Base-by-base conservation (phyloP, 495 filamentous ascomycete species). In the Daldinia caldariorum region DNA sequence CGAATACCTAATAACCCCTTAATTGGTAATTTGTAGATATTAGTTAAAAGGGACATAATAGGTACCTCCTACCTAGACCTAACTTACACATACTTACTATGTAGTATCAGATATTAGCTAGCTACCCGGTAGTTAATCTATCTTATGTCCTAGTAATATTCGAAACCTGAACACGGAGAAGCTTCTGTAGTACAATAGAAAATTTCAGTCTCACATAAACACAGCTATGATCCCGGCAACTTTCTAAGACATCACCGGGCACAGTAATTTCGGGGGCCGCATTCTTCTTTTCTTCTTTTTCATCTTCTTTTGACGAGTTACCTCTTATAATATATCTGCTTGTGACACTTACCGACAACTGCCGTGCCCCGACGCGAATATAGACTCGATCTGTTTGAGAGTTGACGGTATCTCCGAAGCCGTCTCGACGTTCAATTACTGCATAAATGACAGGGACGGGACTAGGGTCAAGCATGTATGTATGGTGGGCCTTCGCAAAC, bases 401-500 rank as follows among this genome's bases (percentile, higher is more conserved):
- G 18, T 22, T 20, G 43, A 22, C 8, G 18, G 43, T 47, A 47
- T 47, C 43, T 18, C 69, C 39, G 69, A 38, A 61, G 26, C 63
- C 51, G 58, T 60, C 18, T 34, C 31, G 54, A 59, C 51, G 18
- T 18, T 55, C 63, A 58, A 37, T 59, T 58, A 32, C 5, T 13
- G 29, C 26, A 56, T 35, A 32, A 56, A 49, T 50, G 16, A 16
- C 26, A 20, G 26, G 16, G 53, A 26, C 26, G 26, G 26, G 26
- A 26, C 26, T 26, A 26, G 31, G 55, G 35, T 34, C n/a, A 62
- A 41, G 32, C 20, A 56, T 41, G 56, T 31, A 56, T 41, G 56
- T n/a, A n/a, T n/a, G n/a, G n/a, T n/a, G 49, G 39, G 37, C 56
- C 60, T 47, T 56, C 59, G 55, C 60, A 67, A 72, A 63, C 55